Percentiles rank a stretch among this genome's conserved stretches.
phyloP scores from a whole-genome alignment of 2,329 filamentous ascomycete species.

The Cercospora sp. region DNA sequence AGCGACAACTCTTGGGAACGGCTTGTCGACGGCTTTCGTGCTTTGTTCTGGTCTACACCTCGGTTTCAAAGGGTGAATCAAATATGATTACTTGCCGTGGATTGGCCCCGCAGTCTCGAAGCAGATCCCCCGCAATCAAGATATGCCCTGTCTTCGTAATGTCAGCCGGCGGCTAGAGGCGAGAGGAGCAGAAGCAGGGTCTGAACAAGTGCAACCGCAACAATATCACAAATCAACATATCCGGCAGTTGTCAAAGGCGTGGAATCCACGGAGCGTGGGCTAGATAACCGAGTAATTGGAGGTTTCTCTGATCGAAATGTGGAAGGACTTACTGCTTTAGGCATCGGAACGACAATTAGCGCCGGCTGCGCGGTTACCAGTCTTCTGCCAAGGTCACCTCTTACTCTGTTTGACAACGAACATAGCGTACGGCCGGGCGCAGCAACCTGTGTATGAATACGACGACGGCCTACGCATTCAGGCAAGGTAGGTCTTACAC shows the following conservation, averaged over 20 bases:
- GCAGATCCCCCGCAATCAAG: not conserved
- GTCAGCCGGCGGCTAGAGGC: not conserved
- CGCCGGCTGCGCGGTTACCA: not conserved
- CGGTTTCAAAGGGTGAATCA: not conserved
- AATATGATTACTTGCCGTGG: not conserved
- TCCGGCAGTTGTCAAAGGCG: not conserved
- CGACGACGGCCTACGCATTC: not conserved
- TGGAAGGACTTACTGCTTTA: not conserved
- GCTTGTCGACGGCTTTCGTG: not conserved
- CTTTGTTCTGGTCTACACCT: not conserved
- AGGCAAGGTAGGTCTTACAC: not conserved
- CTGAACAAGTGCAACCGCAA: not conserved
- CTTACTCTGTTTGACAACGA: not conserved
- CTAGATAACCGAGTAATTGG: not conserved
- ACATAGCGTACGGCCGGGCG: not conserved
- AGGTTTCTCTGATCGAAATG: not conserved
- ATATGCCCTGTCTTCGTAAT: not conserved
- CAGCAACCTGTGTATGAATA: not conserved
- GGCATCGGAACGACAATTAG: not conserved
- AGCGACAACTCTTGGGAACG: not conserved
- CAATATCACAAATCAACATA: not conserved
- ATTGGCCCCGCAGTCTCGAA: not conserved
- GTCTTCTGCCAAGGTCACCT: not conserved
- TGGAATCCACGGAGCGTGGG: not conserved
- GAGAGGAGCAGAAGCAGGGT: not conserved